Percentiles rank a stretch among this genome's conserved stretches.
These are phyloP conservation scores for Aspergillus conjunctus DNA, from an alignment of 495 filamentous ascomycete species.

Conservation along the genomic window DNA sequence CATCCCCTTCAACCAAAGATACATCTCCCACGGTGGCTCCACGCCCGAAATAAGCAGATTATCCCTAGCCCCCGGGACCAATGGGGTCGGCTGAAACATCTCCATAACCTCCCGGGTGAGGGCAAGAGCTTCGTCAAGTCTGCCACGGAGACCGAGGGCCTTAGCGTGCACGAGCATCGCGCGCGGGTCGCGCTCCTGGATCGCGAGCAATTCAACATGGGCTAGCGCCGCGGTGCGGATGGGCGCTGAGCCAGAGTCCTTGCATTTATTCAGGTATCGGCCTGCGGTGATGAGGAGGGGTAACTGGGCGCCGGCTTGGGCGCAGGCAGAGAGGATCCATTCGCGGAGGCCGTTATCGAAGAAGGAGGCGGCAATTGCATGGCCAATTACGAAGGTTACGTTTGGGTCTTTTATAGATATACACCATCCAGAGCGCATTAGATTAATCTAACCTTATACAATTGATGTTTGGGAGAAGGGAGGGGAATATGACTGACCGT, in stretches of 20 bases:
- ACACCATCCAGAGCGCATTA: background rate
- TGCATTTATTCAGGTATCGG: slow-evolving; percentile 11
- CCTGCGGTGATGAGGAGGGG: slow-evolving; percentile 19
- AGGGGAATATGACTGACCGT: slow-evolving; percentile 25
- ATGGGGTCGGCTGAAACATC: background rate
- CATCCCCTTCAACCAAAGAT: slow-evolving; percentile 27
- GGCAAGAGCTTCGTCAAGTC: slow-evolving; percentile 25
- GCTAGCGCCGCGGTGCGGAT: slow-evolving; percentile 19
- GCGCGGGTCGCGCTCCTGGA: slow-evolving; percentile 27
- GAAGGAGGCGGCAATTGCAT: slow-evolving; percentile 10
- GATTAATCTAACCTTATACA: background rate
- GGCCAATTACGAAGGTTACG: slow-evolving; percentile 32
- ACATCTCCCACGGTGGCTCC: slow-evolving; percentile 33
- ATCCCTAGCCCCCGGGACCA: background rate
- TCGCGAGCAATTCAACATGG: slow-evolving; percentile 28
- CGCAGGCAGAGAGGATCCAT: slow-evolving; percentile 32
- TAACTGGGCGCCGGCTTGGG: slow-evolving; percentile 29
- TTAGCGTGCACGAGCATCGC: slow-evolving; percentile 39
- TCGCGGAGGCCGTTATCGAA: slow-evolving; percentile 5
- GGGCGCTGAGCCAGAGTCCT: background rate
- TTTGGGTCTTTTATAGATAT: slow-evolving; percentile 29
- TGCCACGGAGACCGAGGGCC: slow-evolving; percentile 27
- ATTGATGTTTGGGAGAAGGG: background rate
- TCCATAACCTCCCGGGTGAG: slow-evolving; percentile 32
- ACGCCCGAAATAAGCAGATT: slow-evolving; percentile 6